Base-by-base conservation (phyloP, 1,139 yeast species). In the Eremothecium gossypii region DNA sequence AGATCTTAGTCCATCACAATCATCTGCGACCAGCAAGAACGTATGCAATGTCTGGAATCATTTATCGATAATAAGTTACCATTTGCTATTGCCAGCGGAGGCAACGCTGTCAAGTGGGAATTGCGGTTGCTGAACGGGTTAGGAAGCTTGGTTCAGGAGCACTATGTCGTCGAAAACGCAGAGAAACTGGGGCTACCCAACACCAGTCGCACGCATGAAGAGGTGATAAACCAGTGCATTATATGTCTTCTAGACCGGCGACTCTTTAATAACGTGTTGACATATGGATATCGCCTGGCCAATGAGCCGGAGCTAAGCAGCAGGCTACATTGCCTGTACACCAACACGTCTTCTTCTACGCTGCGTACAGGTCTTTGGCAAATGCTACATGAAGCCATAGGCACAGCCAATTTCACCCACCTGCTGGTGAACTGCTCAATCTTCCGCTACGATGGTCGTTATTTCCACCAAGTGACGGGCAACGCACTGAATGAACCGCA, bases 251-350 rank as follows among this genome's bases (percentile, higher is more conserved):
- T 53, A 1, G 33, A 39, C 8, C 36, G 41, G 5, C 38, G 47
- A 7, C 36, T 51, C 8, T 39, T 32, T 3, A 45, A 48, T 20
- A 57, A 58, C 42, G 54, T 60, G 1, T 34, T 63, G 7, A 42
- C 57, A 1, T 49, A 43, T 43, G 63, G 64, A 2, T 56, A 58
- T 39, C 40, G 43, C 23, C 39, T 56, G 11, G 58, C 53, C 1
- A 47, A 44, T 11, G 45, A 43, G 28, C 41, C 46, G 13, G 40
- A 47, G 30, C 49, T 56, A 3, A 39, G 39, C n/a, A 37, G 50
- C 5, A 41, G 41, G 4, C 42, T 57, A 2, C 54, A 52, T 34
- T 55, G 61, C 33, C 41, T 36, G 8, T 47, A 47, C 8, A 47
- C 48, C 2, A 60, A 58, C 41, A 28, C 49, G 1, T 49, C 47